Base-by-base conservation (phyloP, 2,329 filamentous ascomycete species). In the Huntiella decipiens region DNA sequence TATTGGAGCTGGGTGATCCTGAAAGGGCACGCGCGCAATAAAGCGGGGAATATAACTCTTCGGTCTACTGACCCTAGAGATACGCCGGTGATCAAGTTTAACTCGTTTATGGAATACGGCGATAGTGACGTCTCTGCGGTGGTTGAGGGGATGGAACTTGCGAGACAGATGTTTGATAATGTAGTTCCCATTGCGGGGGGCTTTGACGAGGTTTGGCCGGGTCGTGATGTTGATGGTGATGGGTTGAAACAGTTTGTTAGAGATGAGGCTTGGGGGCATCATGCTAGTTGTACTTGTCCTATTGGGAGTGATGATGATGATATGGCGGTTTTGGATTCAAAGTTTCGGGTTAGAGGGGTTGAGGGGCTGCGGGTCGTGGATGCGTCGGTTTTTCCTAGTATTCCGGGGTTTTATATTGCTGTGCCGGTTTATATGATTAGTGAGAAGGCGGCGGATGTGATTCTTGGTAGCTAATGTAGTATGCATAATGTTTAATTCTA, bases 1-100 rank as follows among this genome's bases (percentile, higher is more conserved):
- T 61, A 66, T 52, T 61, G 58, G 58, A 57, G 57, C 1, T 62
- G 56, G 56, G 54, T 60, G 7, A 64, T 66, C 1, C 62, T 77
- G 40, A 76, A 77, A 56, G 66, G 67, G 0, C 63, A 66, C 38
- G 61, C 60, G 19, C 58, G 62, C 4, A 82, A 82, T 37, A 64
- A 67, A 40, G 66, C 67, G 5, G 79, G 79, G n/a, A 74, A 66
- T 0, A 75, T 83, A 10, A 70, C 61, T 1, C 64, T 83, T 1
- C 64, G 62, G n/a, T 79, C 74, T 0, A 61, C 68, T 0, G 67
- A 81, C 53, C 76, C 77, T 0, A 67, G 68, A 1, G 77, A 80
- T 43, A 66, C 68, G 12, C 78, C 78, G 0, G 58, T 68, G 33
- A 77, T 79, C 54, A 66, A 68, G 55, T 76, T 77, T 61, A 71